phyloP scores from a whole-genome alignment of 2,329 filamentous ascomycete genomes.

The Daldinia eschscholtzii region DNA sequence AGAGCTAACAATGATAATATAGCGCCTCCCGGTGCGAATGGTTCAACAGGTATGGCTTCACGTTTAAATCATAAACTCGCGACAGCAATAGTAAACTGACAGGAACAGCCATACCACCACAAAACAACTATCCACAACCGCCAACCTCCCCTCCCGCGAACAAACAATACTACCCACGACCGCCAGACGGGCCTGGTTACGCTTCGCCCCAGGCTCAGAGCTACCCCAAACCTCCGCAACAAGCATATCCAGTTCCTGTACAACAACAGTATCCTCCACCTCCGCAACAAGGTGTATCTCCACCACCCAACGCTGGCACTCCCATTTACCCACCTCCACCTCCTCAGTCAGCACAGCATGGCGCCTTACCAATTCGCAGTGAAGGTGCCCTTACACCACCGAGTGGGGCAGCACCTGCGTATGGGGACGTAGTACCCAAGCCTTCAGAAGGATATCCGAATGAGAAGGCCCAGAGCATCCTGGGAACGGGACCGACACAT shows the following conservation, averaged over 20 bases:
- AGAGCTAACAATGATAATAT: slow-evolving; percentile 38
- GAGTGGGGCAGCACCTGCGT: slow-evolving; percentile 47
- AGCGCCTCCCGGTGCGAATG: slow-evolving; percentile 59
- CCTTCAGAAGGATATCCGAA: slow-evolving; percentile 50
- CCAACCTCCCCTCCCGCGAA: slow-evolving; percentile 62
- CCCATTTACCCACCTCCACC: slow-evolving; percentile 52
- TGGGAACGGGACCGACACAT: slow-evolving; percentile 38
- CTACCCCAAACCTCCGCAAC: slow-evolving; percentile 52
- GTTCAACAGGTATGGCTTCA: slow-evolving; percentile 50
- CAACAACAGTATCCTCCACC: slow-evolving; percentile 51
- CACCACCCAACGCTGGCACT: slow-evolving; percentile 54
- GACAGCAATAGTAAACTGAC: slow-evolving; percentile 44
- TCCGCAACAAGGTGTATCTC: slow-evolving; percentile 54
- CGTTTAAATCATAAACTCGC: slow-evolving; percentile 30
- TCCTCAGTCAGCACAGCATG: slow-evolving; percentile 52
- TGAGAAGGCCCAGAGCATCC: slow-evolving; percentile 50
- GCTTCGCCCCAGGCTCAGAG: slow-evolving; percentile 52
- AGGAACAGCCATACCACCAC: slow-evolving; percentile 42
- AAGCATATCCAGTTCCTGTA: slow-evolving; percentile 50
- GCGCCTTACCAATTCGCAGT: slow-evolving; percentile 54
- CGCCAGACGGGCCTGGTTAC: slow-evolving; percentile 55
- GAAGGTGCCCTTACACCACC: slow-evolving; percentile 51
- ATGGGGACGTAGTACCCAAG: slow-evolving; percentile 45
- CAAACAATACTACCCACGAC: slow-evolving; percentile 60
- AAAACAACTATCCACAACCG: slow-evolving; percentile 61